Base-by-base conservation (phyloP, 2,329 filamentous ascomycete genomes). In the Colletotrichum paranaense region DNA sequence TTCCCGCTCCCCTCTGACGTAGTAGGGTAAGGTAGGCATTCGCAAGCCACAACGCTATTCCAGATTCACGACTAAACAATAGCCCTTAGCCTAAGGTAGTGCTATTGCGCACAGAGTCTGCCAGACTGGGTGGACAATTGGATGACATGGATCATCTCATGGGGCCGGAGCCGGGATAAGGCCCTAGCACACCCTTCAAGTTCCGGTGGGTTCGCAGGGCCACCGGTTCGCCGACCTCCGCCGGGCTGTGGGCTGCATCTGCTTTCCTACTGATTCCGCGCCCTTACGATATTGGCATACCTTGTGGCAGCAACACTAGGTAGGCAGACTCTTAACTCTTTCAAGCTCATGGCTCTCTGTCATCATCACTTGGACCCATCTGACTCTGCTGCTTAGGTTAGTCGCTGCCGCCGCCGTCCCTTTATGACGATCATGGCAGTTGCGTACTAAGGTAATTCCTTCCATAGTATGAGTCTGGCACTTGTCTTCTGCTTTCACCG, bases 151-250 rank as follows among this genome's bases (percentile, higher is more conserved):
- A n/a, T 55, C 53, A 30, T 24, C 24, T 35, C 28, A 30, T 46
- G 63, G 56, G 55, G 55, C n/a, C 68, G 26, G 56, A 26, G 58
- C 64, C 65, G 19, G 38, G 65, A 63, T 59, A n/a, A 8, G 62
- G 49, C 65, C 38, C 65, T 59, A 53, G 38, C 58, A 72, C 57
- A 58, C 32, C 60, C 49, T 67, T 38, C 38, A 42, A 42, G 38
- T 42, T 42, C 57, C 26, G 62, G 38, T 68, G 69, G 63, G 64
- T 52, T 68, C 49, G 26, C 28, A 69, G 60, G 68, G 62, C 63
- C 52, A 62, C 30, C 42, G 62, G 62, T 67, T 62, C 42, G 28
- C 52, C 6, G 26, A 49, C n/a, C 38, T 67, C 22, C 19, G 42
- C 42, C 42, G 42, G 42, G 42, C n/a, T 49, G 19, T 49, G 19